Conservation (phyloP, 148 eudicot genomes). For the Rhododendron kiyosumense region DNA sequence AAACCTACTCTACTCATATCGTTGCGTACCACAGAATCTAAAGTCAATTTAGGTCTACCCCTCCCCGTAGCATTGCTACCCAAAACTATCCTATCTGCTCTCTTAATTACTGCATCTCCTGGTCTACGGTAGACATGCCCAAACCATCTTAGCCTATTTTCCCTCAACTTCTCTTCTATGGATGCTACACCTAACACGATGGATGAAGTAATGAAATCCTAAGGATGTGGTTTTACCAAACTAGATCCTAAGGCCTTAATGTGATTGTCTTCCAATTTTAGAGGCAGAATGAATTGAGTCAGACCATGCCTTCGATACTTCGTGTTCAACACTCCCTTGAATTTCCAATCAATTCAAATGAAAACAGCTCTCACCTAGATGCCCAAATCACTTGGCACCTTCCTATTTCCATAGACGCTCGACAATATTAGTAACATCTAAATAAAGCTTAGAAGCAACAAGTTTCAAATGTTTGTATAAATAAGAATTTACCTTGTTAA, state of each 20-base stretch:
- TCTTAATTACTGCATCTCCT: too few relatives aligned
- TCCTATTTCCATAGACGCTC: not conserved
- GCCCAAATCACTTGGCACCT: not conserved
- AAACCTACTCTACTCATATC: too few relatives aligned
- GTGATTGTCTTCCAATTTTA: not conserved
- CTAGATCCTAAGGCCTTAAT: not conserved
- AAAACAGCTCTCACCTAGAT: not conserved
- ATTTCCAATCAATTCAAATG: not conserved
- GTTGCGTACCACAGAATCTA: too few relatives aligned
- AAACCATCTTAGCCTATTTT: too few relatives aligned
- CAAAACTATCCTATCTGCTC: too few relatives aligned
- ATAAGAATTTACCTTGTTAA: slow-evolving; percentile 51
- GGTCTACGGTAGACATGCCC: too few relatives aligned
- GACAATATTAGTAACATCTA: not conserved
- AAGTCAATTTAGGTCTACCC: too few relatives aligned
- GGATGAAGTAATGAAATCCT: not conserved
- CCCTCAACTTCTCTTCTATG: too few relatives aligned
- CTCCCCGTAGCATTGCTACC: too few relatives aligned
- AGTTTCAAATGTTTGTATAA: not conserved
- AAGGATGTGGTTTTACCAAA: not conserved
- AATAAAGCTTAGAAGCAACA: not conserved
- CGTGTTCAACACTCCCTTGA: not conserved
- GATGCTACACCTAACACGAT: not conserved
- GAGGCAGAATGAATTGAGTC: not conserved
- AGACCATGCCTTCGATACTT: not conserved